Conservation (phyloP, 805 yeast species). For the Cyberlindnera meyerae region DNA sequence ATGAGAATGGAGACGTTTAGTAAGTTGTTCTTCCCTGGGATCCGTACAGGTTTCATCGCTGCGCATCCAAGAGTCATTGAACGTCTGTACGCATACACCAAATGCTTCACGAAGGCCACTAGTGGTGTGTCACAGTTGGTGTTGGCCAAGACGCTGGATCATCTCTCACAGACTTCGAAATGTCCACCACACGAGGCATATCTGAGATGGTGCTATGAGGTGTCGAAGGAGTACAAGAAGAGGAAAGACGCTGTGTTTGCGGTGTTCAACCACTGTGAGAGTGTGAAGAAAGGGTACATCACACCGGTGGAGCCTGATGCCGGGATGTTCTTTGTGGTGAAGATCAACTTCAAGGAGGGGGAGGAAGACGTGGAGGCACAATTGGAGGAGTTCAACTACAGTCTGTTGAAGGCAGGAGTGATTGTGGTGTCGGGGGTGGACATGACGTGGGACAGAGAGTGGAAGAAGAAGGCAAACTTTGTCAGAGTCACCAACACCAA, state of each 20-base stretch:
- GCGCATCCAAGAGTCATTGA: slow-evolving; percentile 53
- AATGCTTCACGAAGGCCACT: slow-evolving; percentile 64
- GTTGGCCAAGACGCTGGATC: slow-evolving; percentile 46
- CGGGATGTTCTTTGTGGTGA: slow-evolving; percentile 54
- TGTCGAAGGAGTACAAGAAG: slow-evolving; percentile 41
- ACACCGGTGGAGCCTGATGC: slow-evolving; percentile 49
- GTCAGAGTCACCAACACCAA: slow-evolving; percentile 8
- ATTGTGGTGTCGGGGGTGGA: slow-evolving; percentile 8
- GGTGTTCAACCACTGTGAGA: slow-evolving; percentile 33
- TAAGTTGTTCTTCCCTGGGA: slow-evolving; percentile 73
- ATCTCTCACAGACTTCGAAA: too few relatives aligned
- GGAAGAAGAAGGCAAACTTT: slow-evolving; percentile 6
- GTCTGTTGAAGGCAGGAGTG: slow-evolving; percentile 8
- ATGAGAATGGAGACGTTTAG: slow-evolving; percentile 75
- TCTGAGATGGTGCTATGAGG: slow-evolving; percentile 55
- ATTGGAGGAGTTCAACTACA: slow-evolving; percentile 6
- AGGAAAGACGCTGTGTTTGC: slow-evolving; percentile 37
- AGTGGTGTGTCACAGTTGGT: slow-evolving; percentile 66
- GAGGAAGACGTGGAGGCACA: slow-evolving; percentile 3
- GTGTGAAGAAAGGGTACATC: slow-evolving; percentile 37
- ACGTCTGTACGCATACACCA: slow-evolving; percentile 50
- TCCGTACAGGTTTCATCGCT: slow-evolving; percentile 67
- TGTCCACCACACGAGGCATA: slow-evolving; percentile 51
- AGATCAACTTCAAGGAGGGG: slow-evolving; percentile 28
- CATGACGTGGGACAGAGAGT: slow-evolving; percentile 9